Percentiles rank a stretch among this genome's conserved stretches.
Conservation (phyloP, 1,284 basidiomycete genomes). For the Trichosporon sp. region DNA sequence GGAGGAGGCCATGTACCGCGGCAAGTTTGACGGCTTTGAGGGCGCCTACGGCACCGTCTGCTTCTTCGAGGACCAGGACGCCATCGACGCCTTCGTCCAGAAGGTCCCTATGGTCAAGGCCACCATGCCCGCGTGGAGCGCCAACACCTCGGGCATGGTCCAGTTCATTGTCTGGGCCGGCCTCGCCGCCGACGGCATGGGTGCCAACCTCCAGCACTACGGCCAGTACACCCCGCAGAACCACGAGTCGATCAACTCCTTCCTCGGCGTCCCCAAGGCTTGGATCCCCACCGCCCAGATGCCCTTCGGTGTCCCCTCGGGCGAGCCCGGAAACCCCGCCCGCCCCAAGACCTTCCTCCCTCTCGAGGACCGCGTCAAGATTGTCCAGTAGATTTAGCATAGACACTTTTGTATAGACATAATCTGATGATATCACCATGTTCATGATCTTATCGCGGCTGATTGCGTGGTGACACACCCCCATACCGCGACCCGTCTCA, state of each 20-base stretch:
- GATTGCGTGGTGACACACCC: not conserved
- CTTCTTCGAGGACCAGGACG: constrained; percentile 59
- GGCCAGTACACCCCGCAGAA: constrained; percentile 32
- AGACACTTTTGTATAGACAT: not conserved
- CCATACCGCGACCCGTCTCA: not conserved
- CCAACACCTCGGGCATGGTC: constrained; percentile 40
- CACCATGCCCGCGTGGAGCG: constrained; percentile 25
- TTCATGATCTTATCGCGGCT: not conserved
- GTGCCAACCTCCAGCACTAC: constrained; percentile 53
- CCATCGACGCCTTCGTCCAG: constrained; percentile 54
- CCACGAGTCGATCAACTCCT: constrained; percentile 39
- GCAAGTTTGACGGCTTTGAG: constrained; percentile 43
- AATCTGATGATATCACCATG: not conserved
- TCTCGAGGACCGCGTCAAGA: constrained; percentile 27
- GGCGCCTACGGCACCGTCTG: constrained; percentile 59
- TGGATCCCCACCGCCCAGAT: constrained; percentile 54
- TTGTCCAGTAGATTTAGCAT: constrained; percentile 17
- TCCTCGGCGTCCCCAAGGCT: constrained; percentile 45
- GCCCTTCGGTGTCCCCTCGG: constrained; percentile 51
- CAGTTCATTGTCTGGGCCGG: constrained; percentile 56
- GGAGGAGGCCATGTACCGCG: constrained; percentile 24
- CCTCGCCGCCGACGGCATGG: constrained; percentile 54
- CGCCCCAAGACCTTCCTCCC: constrained; percentile 43
- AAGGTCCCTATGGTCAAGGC: constrained; percentile 51
- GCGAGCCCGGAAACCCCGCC: constrained; percentile 24